Percentiles rank a stretch among this genome's conserved stretches.
These are phyloP conservation scores for Durotheca rogersii DNA, from an alignment of 495 filamentous ascomycete species.

Conservation along the genomic window DNA sequence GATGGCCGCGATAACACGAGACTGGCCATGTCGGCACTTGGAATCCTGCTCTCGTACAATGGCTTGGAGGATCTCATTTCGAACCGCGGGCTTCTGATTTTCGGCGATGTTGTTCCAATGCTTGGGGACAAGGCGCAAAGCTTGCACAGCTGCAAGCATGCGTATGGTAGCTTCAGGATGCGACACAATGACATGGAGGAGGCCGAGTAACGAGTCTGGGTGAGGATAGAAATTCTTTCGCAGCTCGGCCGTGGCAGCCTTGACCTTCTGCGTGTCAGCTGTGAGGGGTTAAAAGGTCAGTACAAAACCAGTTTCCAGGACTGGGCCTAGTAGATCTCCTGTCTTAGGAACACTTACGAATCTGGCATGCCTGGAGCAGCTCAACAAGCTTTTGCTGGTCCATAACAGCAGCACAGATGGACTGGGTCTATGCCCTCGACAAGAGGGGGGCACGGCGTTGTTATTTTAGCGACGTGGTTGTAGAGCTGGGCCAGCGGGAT, in stretches of 20 bases:
- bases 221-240: slow-evolving; percentile 89
- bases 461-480: too few relatives aligned
- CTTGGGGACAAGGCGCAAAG: slow-evolving; percentile 74
- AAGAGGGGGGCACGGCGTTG: too few relatives aligned
- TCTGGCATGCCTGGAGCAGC: slow-evolving; percentile 72
- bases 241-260: slow-evolving; percentile 83
- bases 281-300: slow-evolving; percentile 10
- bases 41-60: slow-evolving; percentile 74
- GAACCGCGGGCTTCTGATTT: slow-evolving; percentile 67
- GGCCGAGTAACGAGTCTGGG: slow-evolving; percentile 75
- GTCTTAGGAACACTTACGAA: slow-evolving; percentile 56
- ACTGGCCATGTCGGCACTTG: slow-evolving; percentile 79
- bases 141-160: slow-evolving; percentile 88
- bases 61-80: slow-evolving; percentile 76
- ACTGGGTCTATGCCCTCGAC: slow-evolving; percentile 1
- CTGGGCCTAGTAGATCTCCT: neutral
- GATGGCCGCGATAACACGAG: slow-evolving; percentile 82
- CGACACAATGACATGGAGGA: slow-evolving; percentile 80
- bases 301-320: neutral
- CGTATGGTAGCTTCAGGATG: slow-evolving; percentile 71
- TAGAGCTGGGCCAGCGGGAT: too few relatives aligned
- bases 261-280: slow-evolving; percentile 81
- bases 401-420: slow-evolving; percentile 47
- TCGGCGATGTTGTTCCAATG: slow-evolving; percentile 72
- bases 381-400: slow-evolving; percentile 72